A percentile compares a stretch with the other conserved stretches of the same genome.
Evolutionary conservation across 129 eudicot genomes (phyloP).

Genomic region (Kitagawia praeruptora): DNA sequence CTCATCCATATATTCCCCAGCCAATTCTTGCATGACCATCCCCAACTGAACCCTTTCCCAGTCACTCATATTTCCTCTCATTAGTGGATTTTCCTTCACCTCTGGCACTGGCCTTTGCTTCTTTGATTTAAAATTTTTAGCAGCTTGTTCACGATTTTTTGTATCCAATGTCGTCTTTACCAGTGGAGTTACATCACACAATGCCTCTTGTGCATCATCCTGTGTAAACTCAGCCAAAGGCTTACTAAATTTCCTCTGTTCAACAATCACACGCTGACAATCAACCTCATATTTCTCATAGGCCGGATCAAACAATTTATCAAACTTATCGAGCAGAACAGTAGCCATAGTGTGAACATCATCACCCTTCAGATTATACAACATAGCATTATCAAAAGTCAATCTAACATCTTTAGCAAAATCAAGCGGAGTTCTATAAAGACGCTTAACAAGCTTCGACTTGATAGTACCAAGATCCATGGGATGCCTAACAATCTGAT

Average conservation of each 20-base stretch:
- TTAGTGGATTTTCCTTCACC: conserved; percentile 11
- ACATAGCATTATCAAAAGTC: conserved; percentile 50
- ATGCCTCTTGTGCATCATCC: too few relatives aligned
- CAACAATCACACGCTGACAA: background rate
- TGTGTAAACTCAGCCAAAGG: too few relatives aligned
- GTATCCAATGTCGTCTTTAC: too few relatives aligned
- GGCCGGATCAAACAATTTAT: conserved; percentile 15
- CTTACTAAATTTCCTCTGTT: background rate
- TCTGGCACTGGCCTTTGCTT: too few relatives aligned
- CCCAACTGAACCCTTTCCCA: conserved; percentile 15
- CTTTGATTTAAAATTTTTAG: too few relatives aligned
- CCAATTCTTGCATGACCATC: conserved; percentile 10
- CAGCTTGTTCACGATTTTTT: too few relatives aligned
- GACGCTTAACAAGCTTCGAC: conserved; percentile 20
- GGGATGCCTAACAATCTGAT: conserved; percentile 27
- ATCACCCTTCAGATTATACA: conserved; percentile 41
- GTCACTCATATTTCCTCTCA: conserved; percentile 4
- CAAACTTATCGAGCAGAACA: background rate
- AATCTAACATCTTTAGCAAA: conserved; percentile 54
- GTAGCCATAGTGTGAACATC: conserved; percentile 33
- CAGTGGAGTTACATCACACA: too few relatives aligned
- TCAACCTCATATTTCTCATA: conserved; percentile 11
- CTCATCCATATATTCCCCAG: conserved; percentile 20
- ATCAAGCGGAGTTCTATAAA: conserved; percentile 25
- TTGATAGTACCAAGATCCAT: conserved; percentile 65